Percentiles rank a stretch among this genome's conserved stretches.
phyloP scores from a whole-genome alignment of 140 eudicot species.

The Flaveria floridana region DNA sequence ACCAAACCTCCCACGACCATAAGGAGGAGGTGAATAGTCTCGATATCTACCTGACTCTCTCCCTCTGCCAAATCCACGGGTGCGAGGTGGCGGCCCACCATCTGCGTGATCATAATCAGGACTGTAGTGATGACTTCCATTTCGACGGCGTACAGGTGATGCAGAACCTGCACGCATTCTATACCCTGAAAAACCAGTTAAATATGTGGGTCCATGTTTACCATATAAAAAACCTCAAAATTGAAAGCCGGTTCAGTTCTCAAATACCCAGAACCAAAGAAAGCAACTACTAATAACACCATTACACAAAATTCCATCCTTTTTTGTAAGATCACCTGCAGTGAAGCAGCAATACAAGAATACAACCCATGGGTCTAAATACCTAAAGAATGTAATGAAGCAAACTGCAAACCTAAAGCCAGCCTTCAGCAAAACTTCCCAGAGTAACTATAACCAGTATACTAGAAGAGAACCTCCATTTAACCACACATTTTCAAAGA shows the following conservation, averaged over 20 bases:
- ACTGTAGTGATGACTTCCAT: slow-evolving; percentile 63
- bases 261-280: slow-evolving; percentile 22
- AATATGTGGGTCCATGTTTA: slow-evolving; percentile 31
- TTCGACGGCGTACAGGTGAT: slow-evolving; percentile 83
- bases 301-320: slow-evolving; percentile 18
- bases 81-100: slow-evolving; percentile 59
- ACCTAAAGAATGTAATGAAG: slow-evolving; percentile 29
- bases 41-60: slow-evolving; percentile 71
- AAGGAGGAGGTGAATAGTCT: slow-evolving; percentile 73
- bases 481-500: slow-evolving; percentile 1
- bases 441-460: slow-evolving; percentile 10
- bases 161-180: slow-evolving; percentile 83
- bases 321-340: slow-evolving; percentile 28
- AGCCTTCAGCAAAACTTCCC: slow-evolving; percentile 27
- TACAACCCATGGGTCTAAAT: slow-evolving; percentile 24
- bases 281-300: slow-evolving; percentile 25
- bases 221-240: slow-evolving; percentile 28
- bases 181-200: slow-evolving; percentile 83
- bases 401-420: slow-evolving; percentile 30
- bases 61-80: slow-evolving; percentile 71
- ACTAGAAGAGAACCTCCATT: slow-evolving; percentile 12
- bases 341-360: slow-evolving; percentile 30
- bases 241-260: slow-evolving; percentile 22
- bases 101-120: slow-evolving; percentile 67
- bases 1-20: slow-evolving; percentile 66